Evolutionary conservation across 2,329 filamentous ascomycete genomes (phyloP).

Genomic region (Penicillium frequentans): DNA sequence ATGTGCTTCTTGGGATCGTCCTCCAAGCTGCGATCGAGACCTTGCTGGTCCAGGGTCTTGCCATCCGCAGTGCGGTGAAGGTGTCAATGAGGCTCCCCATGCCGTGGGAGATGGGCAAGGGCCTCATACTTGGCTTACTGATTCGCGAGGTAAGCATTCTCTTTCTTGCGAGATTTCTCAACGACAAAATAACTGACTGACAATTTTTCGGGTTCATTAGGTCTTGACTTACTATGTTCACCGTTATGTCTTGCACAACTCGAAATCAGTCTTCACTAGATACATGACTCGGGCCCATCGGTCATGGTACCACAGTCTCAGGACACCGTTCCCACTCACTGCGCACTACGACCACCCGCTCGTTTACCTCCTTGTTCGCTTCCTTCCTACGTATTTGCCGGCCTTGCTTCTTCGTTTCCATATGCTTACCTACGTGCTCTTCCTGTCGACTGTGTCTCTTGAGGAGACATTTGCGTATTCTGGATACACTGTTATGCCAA

Average conservation of each 20-base stretch:
- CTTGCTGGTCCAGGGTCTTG: slow-evolving; percentile 54
- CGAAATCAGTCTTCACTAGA: background rate
- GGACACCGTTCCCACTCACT: slow-evolving; percentile 55
- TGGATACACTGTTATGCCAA: slow-evolving; percentile 59
- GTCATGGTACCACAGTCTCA: slow-evolving; percentile 58
- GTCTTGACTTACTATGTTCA: slow-evolving; percentile 65
- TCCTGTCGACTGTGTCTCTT: slow-evolving; percentile 55
- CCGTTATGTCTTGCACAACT: slow-evolving; percentile 65
- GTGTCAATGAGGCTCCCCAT: slow-evolving; percentile 61
- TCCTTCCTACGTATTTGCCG: slow-evolving; percentile 58
- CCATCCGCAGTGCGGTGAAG: slow-evolving; percentile 56
- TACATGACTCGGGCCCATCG: slow-evolving; percentile 54
- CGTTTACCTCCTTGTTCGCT: slow-evolving; percentile 54
- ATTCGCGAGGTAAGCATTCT: slow-evolving; percentile 53
- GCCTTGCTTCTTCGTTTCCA: slow-evolving; percentile 60
- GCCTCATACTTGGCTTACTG: slow-evolving; percentile 54
- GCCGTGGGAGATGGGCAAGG: slow-evolving; percentile 61
- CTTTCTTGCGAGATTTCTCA: background rate
- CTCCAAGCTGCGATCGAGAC: slow-evolving; percentile 59
- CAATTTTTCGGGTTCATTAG: slow-evolving; percentile 14
- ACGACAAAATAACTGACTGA: background rate
- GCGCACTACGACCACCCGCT: slow-evolving; percentile 63
- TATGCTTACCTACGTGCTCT: slow-evolving; percentile 59
- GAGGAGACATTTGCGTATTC: slow-evolving; percentile 62
- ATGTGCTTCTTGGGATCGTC: slow-evolving; percentile 54